Evolutionary conservation across 495 filamentous ascomycete species (phyloP).

Genomic region (Aspergillus asperescens): DNA sequence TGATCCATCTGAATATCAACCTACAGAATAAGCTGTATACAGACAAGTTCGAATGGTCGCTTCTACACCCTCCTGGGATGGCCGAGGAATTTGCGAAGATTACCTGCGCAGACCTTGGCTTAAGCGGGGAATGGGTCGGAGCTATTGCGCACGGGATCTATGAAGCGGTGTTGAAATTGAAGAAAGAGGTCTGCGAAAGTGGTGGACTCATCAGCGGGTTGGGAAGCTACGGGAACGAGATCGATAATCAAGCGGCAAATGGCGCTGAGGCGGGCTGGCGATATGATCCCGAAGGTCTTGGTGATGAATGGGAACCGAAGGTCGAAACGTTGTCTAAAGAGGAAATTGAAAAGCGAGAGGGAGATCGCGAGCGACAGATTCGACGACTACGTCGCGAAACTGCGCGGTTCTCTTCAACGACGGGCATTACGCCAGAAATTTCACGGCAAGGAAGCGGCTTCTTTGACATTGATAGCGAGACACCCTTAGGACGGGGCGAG

Average conservation of each 20-base stretch:
- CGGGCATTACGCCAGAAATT: constrained; percentile 63
- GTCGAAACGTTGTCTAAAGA: constrained; percentile 86
- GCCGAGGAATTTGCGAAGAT: constrained; percentile 88
- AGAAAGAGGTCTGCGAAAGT: constrained; percentile 93
- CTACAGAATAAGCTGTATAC: constrained; percentile 88
- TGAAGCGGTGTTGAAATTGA: constrained; percentile 84
- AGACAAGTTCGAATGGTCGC: constrained; percentile 98
- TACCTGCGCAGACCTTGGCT: constrained; percentile 85
- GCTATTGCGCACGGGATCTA: constrained; percentile 95
- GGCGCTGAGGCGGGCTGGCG: constrained; percentile 83
- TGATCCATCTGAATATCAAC: constrained; percentile 88
- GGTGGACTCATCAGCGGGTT: constrained; percentile 70
- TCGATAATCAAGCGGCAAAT: constrained; percentile 84
- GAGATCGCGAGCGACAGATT: constrained; percentile 87
- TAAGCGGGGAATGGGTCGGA: constrained; percentile 88
- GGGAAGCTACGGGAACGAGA: constrained; percentile 65
- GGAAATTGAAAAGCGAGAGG: constrained; percentile 96
- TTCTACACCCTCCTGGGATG: constrained; percentile 84
- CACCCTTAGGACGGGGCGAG: constrained; percentile 79
- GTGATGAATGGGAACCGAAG: constrained; percentile 90
- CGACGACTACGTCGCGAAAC: constrained; percentile 83
- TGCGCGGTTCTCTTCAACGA: constrained; percentile 79
- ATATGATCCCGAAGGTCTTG: constrained; percentile 84
- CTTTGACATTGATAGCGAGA: constrained; percentile 58
- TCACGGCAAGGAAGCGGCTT: constrained; percentile 53